These are phyloP conservation scores for Mucor velutinosus DNA, from an alignment of 371 early-diverging fungal genomes.

Conservation along the genomic window DNA sequence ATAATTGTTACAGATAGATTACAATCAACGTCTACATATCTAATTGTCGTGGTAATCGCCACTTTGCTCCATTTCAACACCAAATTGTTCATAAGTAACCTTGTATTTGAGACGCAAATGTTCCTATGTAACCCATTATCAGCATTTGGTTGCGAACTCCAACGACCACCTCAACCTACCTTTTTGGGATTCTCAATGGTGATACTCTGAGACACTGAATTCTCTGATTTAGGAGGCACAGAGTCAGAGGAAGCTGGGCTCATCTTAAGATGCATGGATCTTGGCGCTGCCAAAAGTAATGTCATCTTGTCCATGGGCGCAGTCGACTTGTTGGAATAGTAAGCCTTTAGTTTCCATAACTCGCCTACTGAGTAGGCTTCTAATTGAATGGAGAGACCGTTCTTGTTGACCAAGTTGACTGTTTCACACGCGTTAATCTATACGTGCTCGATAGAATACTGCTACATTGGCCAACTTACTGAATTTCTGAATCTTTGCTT, in stretches of 20 bases:
- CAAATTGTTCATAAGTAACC: conserved; percentile 69
- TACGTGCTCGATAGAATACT: not conserved
- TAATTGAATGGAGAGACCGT: conserved; percentile 55
- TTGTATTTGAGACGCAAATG: conserved; percentile 69
- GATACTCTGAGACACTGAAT: conserved; percentile 59
- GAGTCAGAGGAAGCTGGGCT: conserved; percentile 59
- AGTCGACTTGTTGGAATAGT: conserved; percentile 53
- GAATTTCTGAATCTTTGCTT: not conserved
- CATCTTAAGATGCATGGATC: conserved; percentile 68
- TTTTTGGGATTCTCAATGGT: conserved; percentile 56
- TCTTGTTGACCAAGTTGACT: conserved; percentile 59
- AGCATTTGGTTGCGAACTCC: not conserved
- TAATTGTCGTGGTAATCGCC: conserved; percentile 55
- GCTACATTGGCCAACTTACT: not conserved
- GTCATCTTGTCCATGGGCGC: conserved; percentile 56
- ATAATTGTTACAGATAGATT: not conserved
- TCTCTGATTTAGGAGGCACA: conserved; percentile 60
- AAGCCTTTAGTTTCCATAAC: conserved; percentile 37
- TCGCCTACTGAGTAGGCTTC: conserved; percentile 28
- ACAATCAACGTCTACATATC: not conserved
- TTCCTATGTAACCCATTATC: conserved; percentile 38
- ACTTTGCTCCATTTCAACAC: conserved; percentile 69
- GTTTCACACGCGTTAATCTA: not conserved
- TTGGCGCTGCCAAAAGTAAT: conserved; percentile 55
- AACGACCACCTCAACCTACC: conserved; percentile 14